These are phyloP conservation scores for Lagerstroemia speciosa DNA, from an alignment of 345 rosid genomes.

Conservation along the genomic window DNA sequence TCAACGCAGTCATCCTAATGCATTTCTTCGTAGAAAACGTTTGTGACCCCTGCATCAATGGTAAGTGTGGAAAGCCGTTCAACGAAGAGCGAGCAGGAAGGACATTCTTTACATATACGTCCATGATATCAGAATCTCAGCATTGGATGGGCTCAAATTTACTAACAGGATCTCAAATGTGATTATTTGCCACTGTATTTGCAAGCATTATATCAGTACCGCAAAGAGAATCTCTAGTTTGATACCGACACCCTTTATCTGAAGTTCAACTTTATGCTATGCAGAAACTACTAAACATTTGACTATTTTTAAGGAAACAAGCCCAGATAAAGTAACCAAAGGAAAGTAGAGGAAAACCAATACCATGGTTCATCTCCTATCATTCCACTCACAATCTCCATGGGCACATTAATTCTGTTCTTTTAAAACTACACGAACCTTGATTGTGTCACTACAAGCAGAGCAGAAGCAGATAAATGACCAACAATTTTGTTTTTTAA, in stretches of 20 bases:
- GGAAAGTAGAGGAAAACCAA: too few species aligned
- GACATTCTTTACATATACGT: background rate
- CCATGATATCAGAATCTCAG: background rate
- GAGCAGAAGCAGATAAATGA: background rate
- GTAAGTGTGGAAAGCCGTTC: background rate
- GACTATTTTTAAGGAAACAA: background rate
- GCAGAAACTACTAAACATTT: background rate
- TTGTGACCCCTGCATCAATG: slow-evolving; percentile 74
- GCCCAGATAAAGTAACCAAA: background rate
- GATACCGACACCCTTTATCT: background rate
- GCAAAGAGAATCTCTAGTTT: background rate
- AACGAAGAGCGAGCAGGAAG: too few species aligned
- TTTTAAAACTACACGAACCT: too few species aligned
- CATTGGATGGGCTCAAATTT: background rate
- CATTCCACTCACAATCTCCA: background rate
- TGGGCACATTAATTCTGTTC: background rate
- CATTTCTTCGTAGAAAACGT: slow-evolving; percentile 66
- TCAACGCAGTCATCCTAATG: slow-evolving; percentile 71
- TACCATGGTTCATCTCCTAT: background rate
- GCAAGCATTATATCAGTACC: too few species aligned
- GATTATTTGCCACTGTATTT: too few species aligned
- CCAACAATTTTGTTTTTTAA: background rate
- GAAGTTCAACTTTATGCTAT: background rate
- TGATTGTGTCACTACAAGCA: too few species aligned
- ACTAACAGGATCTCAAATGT: background rate